phyloP scores from a whole-genome alignment of 1,284 basidiomycete species.

The Tilletia indica region DNA sequence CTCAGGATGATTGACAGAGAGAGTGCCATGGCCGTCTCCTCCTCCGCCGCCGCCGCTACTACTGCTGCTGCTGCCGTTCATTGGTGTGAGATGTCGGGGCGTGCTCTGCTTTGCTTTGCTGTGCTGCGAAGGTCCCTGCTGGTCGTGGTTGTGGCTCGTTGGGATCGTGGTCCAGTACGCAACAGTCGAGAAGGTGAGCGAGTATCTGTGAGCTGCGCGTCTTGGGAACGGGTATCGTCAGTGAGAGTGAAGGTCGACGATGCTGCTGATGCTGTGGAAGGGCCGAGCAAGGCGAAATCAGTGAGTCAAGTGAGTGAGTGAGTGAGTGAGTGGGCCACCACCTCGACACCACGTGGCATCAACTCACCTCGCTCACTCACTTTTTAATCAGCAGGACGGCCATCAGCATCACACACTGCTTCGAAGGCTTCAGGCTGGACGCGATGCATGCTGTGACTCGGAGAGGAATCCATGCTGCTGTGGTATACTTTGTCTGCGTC shows the following conservation, averaged over 20 bases:
- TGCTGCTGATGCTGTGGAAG: neutral
- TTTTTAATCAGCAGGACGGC: too few species aligned
- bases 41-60: neutral
- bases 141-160: neutral
- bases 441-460: too few species aligned
- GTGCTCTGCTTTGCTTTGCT: neutral
- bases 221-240: too few species aligned
- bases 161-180: too few species aligned
- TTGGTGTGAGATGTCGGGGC: neutral
- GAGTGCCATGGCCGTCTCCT: neutral
- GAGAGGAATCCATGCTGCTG: too few species aligned
- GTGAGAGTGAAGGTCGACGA: neutral
- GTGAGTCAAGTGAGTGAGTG: neutral
- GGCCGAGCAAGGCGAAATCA: neutral
- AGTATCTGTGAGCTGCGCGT: too few species aligned
- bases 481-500: too few species aligned
- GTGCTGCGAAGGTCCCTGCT: neutral
- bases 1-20: conserved; percentile 9
- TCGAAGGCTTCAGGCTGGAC: too few species aligned
- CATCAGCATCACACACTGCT: too few species aligned
- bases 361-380: neutral
- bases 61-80: neutral
- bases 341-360: too few species aligned
- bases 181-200: too few species aligned
- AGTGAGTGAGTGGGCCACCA: too few species aligned